These are phyloP conservation scores for Nakaseomyces sp. DNA, from an alignment of 1,139 yeast genomes.

Conservation along the genomic window DNA sequence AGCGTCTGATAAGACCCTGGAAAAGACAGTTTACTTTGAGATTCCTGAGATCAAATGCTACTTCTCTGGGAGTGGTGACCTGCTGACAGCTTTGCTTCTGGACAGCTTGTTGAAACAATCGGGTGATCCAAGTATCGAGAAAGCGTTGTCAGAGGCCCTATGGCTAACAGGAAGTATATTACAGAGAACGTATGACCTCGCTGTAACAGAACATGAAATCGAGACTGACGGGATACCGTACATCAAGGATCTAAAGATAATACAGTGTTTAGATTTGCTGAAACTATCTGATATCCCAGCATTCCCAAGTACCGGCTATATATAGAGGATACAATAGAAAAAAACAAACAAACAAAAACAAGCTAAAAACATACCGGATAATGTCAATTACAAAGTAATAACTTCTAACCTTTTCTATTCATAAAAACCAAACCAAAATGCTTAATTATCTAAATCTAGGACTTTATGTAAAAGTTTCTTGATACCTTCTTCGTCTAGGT, in stretches of 20 bases:
- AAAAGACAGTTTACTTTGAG: constrained; percentile 31
- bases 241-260: constrained; percentile 32
- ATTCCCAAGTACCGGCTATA: background rate
- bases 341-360: background rate
- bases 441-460: too few relatives aligned
- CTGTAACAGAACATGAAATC: constrained; percentile 9
- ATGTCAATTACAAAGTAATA: too few relatives aligned
- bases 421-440: too few relatives aligned
- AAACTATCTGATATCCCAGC: constrained; percentile 1
- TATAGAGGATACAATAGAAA: background rate
- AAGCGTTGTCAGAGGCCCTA: constrained; percentile 29
- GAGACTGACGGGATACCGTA: constrained; percentile 7
- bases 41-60: constrained; percentile 57
- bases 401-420: too few relatives aligned
- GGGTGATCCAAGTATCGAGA: constrained; percentile 6
- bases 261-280: constrained; percentile 29
- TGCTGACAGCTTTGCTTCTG: constrained; percentile 69
- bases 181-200: constrained; percentile 26
- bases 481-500: constrained; percentile 35
- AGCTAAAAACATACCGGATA: too few relatives aligned
- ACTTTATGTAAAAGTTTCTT: constrained; percentile 14
- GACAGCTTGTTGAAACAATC: constrained; percentile 41
- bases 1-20: constrained; percentile 33
- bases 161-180: constrained; percentile 32
- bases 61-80: constrained; percentile 90